Evolutionary conservation across 805 yeast species (phyloP), one percentile per base, ranked within the genome.

Genomic region (Starmerella bombi): DNA sequence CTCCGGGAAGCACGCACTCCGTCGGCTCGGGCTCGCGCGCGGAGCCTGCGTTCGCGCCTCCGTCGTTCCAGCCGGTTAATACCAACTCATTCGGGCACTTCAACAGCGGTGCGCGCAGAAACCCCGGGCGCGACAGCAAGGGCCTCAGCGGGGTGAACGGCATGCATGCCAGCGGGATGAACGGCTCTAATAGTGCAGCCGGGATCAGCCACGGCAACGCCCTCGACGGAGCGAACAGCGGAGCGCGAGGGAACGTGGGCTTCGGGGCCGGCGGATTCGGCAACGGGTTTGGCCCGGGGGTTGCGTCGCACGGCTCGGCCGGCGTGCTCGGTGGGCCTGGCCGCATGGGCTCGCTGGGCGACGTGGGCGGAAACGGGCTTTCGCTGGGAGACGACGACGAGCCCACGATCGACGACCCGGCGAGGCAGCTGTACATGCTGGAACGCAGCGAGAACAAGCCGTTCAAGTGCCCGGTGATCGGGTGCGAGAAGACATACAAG

Each of bases 401-500:
- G 43, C 77, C 79, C 67, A 85, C 85, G 60, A 86, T 91, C 37
- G 96, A 88, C 61, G 96, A 91, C 60, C 98, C 97, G 0, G 95
- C 96, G 1, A 72, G 97, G 49, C 91, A 86, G 57, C 64, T 88
- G 44, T 88, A 91, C 57, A 94, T 86, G 25, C 77, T 82, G 67
- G 96, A 86, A 61, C 78, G 76, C 47, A 86, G 82, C 43, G 95
- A 86, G 52, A 81, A 84, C 59, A 78, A 91, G 60, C 98, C 98
- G 23, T 91, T 79, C 66, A 85, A 80, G 59, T 91, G 98, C 65
- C 98, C 97, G 0, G 98, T 91, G 33, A 81, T 85, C 55, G 98
- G 98, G 6, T 91, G 98, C 62, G 96, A 86, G 53, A 91, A 91
- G 67, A 86, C 88, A 22, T 91, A 91, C 62, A 91, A 91, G 65